phyloP scores from a whole-genome alignment of 495 filamentous ascomycete species.

The Penicillium odoratum region DNA sequence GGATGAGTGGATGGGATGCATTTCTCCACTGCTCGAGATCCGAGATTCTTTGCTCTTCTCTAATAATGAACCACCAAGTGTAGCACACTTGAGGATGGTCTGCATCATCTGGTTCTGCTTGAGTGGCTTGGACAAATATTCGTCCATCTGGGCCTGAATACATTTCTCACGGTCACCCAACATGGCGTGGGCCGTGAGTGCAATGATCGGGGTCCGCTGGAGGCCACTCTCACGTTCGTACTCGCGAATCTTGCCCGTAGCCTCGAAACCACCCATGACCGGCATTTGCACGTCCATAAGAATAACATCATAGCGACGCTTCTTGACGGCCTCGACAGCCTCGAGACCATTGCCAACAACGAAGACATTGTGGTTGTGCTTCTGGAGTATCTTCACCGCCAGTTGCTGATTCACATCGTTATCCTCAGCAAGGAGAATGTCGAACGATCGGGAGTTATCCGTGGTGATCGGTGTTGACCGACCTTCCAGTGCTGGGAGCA shows the following conservation, averaged over 20 bases:
- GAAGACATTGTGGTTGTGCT: constrained; percentile 95
- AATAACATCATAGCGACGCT: constrained; percentile 91
- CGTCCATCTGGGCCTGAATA: constrained; percentile 98
- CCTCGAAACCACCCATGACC: constrained; percentile 98
- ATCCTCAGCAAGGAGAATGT: constrained; percentile 95
- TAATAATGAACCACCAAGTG: constrained; percentile 83
- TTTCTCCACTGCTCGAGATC: constrained; percentile 55
- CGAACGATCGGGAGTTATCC: constrained; percentile 93
- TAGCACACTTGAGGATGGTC: constrained; percentile 94
- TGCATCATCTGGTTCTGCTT: constrained; percentile 99
- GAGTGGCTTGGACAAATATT: constrained; percentile 96
- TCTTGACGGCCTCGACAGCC: constrained; percentile 84
- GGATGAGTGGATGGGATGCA: constrained; percentile 42
- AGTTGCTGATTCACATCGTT: constrained; percentile 97
- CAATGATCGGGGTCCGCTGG: constrained; percentile 90
- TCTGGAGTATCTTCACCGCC: constrained; percentile 95
- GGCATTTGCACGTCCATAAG: constrained; percentile 99
- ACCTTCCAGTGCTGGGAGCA: constrained; percentile 97
- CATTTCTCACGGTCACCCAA: constrained; percentile 98
- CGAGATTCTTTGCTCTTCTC: constrained; percentile 66
- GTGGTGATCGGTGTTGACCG: constrained; percentile 87
- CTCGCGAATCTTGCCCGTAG: constrained; percentile 94
- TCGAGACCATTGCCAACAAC: constrained; percentile 95
- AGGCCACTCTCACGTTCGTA: constrained; percentile 77
- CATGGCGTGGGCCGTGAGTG: constrained; percentile 98